phyloP scores from a whole-genome alignment of 2,329 filamentous ascomycete genomes.

The Knoxdaviesia capensis region DNA sequence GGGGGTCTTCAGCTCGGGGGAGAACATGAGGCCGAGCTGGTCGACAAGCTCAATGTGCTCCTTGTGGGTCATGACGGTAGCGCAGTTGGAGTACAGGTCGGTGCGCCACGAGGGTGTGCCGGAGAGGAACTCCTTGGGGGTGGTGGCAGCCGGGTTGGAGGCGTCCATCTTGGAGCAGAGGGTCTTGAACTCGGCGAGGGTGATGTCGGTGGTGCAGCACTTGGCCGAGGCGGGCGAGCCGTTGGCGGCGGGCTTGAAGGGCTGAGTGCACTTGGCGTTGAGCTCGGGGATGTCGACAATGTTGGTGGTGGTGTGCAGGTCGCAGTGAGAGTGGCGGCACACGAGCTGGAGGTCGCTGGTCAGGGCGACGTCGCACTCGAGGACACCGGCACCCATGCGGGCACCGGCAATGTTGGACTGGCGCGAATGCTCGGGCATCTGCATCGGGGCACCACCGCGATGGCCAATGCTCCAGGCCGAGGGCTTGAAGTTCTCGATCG shows the following conservation, averaged over 20 bases:
- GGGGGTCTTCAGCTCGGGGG: conserved; percentile 47
- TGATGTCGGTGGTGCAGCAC: conserved; percentile 56
- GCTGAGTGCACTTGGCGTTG: conserved; percentile 40
- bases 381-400: conserved; percentile 46
- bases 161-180: conserved; percentile 56
- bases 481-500: conserved; percentile 26
- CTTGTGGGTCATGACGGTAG: conserved; percentile 36
- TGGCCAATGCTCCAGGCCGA: conserved; percentile 40
- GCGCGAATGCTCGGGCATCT: conserved; percentile 43
- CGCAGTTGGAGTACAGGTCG: conserved; percentile 44
- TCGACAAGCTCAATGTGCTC: conserved; percentile 42
- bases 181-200: conserved; percentile 42
- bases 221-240: conserved; percentile 34
- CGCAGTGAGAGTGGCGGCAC: conserved; percentile 47
- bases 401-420: conserved; percentile 39
- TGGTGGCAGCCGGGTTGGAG: conserved; percentile 36
- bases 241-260: conserved; percentile 34
- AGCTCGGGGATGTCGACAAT: conserved; percentile 41
- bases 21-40: conserved; percentile 38
- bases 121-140: conserved; percentile 32
- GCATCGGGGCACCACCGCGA: conserved; percentile 38
- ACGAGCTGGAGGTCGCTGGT: conserved; percentile 45
- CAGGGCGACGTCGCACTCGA: conserved; percentile 50
- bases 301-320: conserved; percentile 49
- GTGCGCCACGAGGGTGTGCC: conserved; percentile 43